phyloP scores from a whole-genome alignment of 1,139 yeast species.

The Diutina pseudorugosa region DNA sequence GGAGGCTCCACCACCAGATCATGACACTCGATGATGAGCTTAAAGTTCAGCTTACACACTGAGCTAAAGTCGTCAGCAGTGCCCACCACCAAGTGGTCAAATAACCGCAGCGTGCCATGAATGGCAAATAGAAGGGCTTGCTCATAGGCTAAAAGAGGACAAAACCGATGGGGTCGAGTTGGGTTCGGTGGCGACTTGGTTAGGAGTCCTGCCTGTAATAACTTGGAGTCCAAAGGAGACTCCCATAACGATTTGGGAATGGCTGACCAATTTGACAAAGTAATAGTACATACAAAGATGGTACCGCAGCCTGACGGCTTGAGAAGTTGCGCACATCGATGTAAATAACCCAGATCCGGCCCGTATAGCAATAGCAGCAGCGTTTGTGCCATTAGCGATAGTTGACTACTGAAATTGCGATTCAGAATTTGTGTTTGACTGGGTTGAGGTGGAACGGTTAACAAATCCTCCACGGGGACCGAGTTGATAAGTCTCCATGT shows the following conservation, averaged over 20 bases:
- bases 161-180: not conserved
- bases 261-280: not conserved
- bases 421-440: not conserved
- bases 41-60: not conserved
- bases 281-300: not conserved
- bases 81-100: not conserved
- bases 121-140: not conserved
- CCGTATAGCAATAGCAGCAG: not conserved
- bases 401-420: not conserved
- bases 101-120: not conserved
- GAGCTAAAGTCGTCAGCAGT: not conserved
- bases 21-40: conserved; percentile 1
- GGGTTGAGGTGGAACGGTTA: not conserved
- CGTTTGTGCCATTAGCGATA: not conserved
- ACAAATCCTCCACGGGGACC: not conserved
- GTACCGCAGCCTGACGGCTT: not conserved
- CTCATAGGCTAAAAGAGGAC: not conserved
- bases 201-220: not conserved
- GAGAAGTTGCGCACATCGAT: not conserved
- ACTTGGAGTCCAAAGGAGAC: not conserved
- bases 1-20: not conserved
- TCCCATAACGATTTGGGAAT: not conserved
- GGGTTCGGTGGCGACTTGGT: not conserved
- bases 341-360: not conserved
- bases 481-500: not conserved